phyloP scores from a whole-genome alignment of 768 basidiomycete species.

The Trametes meyenii region DNA sequence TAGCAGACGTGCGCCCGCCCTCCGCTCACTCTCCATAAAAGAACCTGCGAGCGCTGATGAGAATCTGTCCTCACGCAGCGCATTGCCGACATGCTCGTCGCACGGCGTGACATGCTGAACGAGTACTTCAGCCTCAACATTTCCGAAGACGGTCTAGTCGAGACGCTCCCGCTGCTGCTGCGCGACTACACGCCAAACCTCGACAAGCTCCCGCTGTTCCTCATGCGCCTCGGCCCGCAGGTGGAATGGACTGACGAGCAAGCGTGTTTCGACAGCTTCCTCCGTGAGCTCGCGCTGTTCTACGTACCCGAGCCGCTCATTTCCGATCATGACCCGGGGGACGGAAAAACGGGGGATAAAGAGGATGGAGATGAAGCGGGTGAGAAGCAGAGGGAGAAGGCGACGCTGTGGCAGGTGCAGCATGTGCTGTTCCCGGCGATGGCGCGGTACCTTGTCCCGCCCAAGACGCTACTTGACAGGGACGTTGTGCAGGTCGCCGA shows the following conservation, averaged over 20 bases:
- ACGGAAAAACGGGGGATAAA: background rate
- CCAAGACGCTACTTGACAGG: constrained; percentile 61
- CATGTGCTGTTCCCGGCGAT: constrained; percentile 89
- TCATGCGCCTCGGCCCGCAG: constrained; percentile 95
- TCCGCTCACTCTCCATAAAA: background rate
- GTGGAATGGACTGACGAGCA: constrained; percentile 87
- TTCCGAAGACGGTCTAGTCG: constrained; percentile 64
- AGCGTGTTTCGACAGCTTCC: constrained; percentile 83
- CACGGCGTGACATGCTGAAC: constrained; percentile 77
- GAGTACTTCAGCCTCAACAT: constrained; percentile 91
- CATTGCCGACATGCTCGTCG: constrained; percentile 62
- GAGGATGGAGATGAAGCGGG: constrained; percentile 19
- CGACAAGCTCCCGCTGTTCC: constrained; percentile 84
- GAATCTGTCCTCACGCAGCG: constrained; percentile 43
- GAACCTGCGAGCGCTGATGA: background rate
- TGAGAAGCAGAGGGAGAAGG: constrained; percentile 47
- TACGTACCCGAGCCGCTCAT: constrained; percentile 69
- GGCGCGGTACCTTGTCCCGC: constrained; percentile 73
- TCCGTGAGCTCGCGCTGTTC: constrained; percentile 91
- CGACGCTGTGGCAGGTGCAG: constrained; percentile 84
- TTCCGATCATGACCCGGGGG: constrained; percentile 14
- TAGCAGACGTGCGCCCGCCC: constrained; percentile 63
- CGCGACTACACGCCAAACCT: constrained; percentile 90
- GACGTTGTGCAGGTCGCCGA: constrained; percentile 89
- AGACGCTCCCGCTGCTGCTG: constrained; percentile 80